Percentiles rank a stretch among this genome's conserved stretches.
Conservation (phyloP, 257 asterid genomes). For the Solanum bulbocastanum region DNA sequence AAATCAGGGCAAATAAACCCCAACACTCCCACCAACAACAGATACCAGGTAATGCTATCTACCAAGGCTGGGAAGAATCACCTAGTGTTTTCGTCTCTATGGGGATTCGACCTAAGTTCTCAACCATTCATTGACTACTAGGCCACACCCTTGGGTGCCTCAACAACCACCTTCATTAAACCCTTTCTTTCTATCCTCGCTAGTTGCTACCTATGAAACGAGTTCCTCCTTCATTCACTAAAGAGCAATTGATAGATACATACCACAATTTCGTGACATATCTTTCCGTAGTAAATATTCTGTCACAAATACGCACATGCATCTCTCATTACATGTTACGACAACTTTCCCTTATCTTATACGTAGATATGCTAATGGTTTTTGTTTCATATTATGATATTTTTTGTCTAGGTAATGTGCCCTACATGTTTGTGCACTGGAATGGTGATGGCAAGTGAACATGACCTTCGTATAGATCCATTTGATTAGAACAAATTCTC, state of each 20-base stretch:
- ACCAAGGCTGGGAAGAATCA: too few species aligned
- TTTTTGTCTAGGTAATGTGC: conserved; percentile 62
- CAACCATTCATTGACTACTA: too few species aligned
- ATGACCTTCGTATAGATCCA: conserved; percentile 80
- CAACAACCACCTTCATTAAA: not conserved
- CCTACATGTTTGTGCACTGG: conserved; percentile 97
- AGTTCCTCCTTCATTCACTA: not conserved
- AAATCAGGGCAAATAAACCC: too few species aligned
- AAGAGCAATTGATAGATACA: not conserved
- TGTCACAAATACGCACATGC: not conserved
- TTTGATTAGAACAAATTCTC: conserved; percentile 37
- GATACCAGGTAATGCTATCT: too few species aligned
- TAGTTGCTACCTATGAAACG: not conserved
- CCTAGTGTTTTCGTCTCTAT: too few species aligned
- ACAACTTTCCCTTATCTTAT: not conserved
- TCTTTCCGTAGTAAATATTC: too few species aligned
- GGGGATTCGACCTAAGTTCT: too few species aligned
- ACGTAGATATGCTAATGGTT: not conserved
- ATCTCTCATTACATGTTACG: not conserved
- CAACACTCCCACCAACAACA: too few species aligned
- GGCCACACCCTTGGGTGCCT: too few species aligned
- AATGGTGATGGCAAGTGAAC: conserved; percentile 95
- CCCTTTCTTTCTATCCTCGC: not conserved
- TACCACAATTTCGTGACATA: not conserved
- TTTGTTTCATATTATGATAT: not conserved